Conservation (phyloP, 2,329 filamentous ascomycete species). For the Colletotrichum sp. region DNA sequence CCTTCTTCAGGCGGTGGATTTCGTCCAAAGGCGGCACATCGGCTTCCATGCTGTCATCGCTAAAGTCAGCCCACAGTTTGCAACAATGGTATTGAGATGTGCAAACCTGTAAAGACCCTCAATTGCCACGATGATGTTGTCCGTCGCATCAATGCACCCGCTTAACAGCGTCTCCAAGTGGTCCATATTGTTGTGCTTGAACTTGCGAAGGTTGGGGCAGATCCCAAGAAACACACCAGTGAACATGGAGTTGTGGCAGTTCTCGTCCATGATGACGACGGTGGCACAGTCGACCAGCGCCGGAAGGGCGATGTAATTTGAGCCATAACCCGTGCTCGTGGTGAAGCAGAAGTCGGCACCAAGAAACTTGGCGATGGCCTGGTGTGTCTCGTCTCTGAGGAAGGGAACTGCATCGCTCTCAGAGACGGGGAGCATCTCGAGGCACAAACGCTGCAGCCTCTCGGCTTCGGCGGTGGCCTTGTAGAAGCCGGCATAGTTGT, state of each 20-base stretch:
- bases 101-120: conserved; percentile 17
- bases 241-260: conserved; percentile 21
- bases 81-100: fast-evolving
- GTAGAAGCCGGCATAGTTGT: conserved; percentile 23
- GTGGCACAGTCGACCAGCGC: conserved; percentile 4
- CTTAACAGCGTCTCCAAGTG: conserved; percentile 7
- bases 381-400: conserved; percentile 6
- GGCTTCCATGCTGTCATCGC: neutral
- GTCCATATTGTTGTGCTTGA: conserved; percentile 10
- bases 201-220: neutral
- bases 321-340: conserved; percentile 21
- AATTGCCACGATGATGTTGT: conserved; percentile 1
- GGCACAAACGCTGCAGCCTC: conserved; percentile 16
- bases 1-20: neutral
- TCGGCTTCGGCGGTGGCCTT: neutral
- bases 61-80: fast-evolving
- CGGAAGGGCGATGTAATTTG: conserved; percentile 20
- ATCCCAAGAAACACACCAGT: conserved; percentile 14
- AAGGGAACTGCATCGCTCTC: conserved; percentile 7
- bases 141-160: neutral
- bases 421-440: conserved; percentile 14
- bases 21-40: neutral
- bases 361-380: conserved; percentile 2
- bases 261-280: conserved; percentile 13
- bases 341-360: conserved; percentile 17